These are phyloP conservation scores for Penicillium sp. DNA, from an alignment of 2,329 filamentous ascomycete genomes.

Conservation along the genomic window DNA sequence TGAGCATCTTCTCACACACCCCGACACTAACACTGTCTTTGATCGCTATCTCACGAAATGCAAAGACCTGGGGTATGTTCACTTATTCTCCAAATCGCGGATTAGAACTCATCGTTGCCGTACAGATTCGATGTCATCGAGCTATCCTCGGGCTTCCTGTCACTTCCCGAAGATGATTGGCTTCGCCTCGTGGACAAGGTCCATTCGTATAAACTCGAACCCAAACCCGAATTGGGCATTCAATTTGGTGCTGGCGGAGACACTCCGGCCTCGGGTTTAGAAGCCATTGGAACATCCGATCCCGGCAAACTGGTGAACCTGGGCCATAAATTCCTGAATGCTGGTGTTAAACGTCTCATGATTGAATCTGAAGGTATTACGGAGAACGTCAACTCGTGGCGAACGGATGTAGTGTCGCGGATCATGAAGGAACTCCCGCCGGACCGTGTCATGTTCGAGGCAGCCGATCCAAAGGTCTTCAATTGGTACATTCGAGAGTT, in stretches of 20 bases:
- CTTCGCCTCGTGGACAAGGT: constrained; percentile 47
- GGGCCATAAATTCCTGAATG: constrained; percentile 47
- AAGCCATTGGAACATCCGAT: constrained; percentile 47
- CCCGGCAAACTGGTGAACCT: constrained; percentile 47
- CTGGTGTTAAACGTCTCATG: constrained; percentile 53
- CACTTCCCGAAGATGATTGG: constrained; percentile 51
- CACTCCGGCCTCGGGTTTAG: constrained; percentile 44
- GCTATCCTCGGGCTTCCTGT: constrained; percentile 50
- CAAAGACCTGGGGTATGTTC: constrained; percentile 45
- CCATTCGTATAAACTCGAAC: constrained; percentile 45
- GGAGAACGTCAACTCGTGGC: constrained; percentile 51
- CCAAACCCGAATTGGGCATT: constrained; percentile 53
- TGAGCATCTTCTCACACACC: constrained; percentile 49
- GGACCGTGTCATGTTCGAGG: constrained; percentile 55
- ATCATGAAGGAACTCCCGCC: constrained; percentile 49
- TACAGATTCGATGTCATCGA: constrained; percentile 51
- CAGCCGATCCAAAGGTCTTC: constrained; percentile 51
- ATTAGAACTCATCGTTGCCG: neutral
- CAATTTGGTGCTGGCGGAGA: constrained; percentile 55
- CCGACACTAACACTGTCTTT: constrained; percentile 42
- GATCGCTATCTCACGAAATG: constrained; percentile 50
- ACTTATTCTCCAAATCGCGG: neutral
- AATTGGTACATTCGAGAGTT: constrained; percentile 55
- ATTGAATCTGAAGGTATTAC: constrained; percentile 57
- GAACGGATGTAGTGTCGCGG: constrained; percentile 51